Evolutionary conservation across 768 basidiomycete genomes (phyloP).

Genomic region (Kwoniella heveanensis): DNA sequence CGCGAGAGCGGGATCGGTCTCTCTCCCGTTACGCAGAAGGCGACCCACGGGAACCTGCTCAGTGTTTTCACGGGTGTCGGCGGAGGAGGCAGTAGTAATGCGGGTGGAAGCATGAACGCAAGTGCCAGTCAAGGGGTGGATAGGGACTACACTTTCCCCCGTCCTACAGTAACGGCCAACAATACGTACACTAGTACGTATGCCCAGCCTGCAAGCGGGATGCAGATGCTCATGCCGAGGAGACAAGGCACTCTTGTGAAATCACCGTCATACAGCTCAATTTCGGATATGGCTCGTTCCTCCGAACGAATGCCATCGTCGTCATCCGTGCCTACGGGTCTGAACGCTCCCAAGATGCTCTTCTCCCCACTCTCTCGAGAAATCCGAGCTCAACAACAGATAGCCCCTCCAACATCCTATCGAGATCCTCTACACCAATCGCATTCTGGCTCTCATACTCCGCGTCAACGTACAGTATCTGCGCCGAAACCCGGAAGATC

Average conservation of each 20-base stretch:
- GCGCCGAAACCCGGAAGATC: slow-evolving; percentile 12
- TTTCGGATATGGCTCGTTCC: slow-evolving; percentile 10
- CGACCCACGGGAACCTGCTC: not conserved
- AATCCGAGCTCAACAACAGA: slow-evolving; percentile 21
- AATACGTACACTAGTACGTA: slow-evolving; percentile 19
- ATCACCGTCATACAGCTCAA: slow-evolving; percentile 34
- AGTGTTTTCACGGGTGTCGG: slow-evolving; percentile 18
- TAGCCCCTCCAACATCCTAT: slow-evolving; percentile 8
- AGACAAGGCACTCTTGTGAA: slow-evolving; percentile 5
- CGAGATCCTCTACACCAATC: slow-evolving; percentile 7
- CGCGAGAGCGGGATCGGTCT: slow-evolving; percentile 31
- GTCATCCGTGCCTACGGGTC: slow-evolving; percentile 47
- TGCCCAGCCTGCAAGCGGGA: slow-evolving; percentile 1
- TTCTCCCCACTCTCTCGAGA: slow-evolving; percentile 46
- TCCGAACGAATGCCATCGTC: slow-evolving; percentile 33
- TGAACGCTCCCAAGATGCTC: slow-evolving; percentile 40
- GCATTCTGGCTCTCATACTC: not conserved
- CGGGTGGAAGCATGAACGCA: slow-evolving; percentile 12
- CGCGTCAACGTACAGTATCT: slow-evolving; percentile 25
- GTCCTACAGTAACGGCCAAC: slow-evolving; percentile 11
- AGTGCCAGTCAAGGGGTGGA: not conserved
- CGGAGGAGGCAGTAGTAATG: not conserved
- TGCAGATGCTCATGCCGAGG: slow-evolving; percentile 6
- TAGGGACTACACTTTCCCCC: slow-evolving; percentile 2
- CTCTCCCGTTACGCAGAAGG: slow-evolving; percentile 24